Conservation (phyloP, 2,329 filamentous ascomycete species). For the Colletotrichum shisoi region DNA sequence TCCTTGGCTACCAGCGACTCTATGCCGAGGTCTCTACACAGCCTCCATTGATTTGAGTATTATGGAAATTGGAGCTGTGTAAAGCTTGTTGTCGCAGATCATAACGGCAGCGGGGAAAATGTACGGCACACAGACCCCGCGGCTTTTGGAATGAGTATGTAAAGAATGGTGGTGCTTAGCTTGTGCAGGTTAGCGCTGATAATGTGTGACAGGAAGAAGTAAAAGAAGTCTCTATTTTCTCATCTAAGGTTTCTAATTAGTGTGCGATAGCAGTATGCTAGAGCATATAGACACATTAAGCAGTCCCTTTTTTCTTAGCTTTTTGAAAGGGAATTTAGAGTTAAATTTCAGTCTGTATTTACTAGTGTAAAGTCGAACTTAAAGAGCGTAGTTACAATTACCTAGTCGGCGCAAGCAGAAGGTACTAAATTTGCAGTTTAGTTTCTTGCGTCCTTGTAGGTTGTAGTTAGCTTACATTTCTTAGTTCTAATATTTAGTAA, state of each 20-base stretch:
- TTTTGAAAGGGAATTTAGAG: not conserved
- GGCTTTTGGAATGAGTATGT: not conserved
- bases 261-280: not conserved
- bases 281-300: not conserved
- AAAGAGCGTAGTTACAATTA: too few species aligned
- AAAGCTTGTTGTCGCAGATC: constrained; percentile 12
- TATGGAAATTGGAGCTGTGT: not conserved
- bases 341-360: not conserved
- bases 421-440: not conserved
- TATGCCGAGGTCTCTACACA: constrained; percentile 17
- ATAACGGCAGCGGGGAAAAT: constrained; percentile 15
- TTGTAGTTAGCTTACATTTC: not conserved
- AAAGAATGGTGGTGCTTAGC: not conserved
- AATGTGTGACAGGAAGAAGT: constrained; percentile 12
- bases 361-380: not conserved
- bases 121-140: not conserved
- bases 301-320: too few species aligned
- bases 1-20: constrained; percentile 1
- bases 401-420: not conserved
- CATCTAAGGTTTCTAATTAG: constrained; percentile 11
- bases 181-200: constrained; percentile 14
- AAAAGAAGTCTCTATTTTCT: not conserved
- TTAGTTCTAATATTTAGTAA: too few species aligned
- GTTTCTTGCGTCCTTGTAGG: too few species aligned
- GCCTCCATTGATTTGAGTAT: constrained; percentile 16